Conservation (phyloP, 371 early-diverging fungal species). For the Mucor velutinosus region DNA sequence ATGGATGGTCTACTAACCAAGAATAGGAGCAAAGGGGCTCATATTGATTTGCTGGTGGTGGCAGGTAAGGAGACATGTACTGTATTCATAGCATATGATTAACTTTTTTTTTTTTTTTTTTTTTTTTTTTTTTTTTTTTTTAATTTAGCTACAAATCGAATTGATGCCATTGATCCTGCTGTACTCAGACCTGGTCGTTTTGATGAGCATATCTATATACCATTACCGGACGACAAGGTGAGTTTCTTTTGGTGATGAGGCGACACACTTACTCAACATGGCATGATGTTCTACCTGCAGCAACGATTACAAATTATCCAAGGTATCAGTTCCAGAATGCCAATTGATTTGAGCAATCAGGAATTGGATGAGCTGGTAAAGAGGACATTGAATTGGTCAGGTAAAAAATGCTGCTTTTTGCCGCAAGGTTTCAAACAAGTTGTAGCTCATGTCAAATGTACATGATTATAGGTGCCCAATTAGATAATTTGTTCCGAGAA, state of each 20-base stretch:
- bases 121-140: too few species aligned
- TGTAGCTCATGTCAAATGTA: neutral
- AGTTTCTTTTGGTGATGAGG: neutral
- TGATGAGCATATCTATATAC: conserved; percentile 97
- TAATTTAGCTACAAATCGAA: conserved; percentile 58
- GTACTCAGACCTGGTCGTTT: conserved; percentile 98
- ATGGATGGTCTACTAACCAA: conserved; percentile 82
- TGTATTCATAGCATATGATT: neutral
- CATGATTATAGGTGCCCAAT: conserved; percentile 47
- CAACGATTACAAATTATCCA: conserved; percentile 57
- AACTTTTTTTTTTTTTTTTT: too few species aligned
- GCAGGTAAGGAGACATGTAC: conserved; percentile 55
- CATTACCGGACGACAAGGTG: conserved; percentile 81
- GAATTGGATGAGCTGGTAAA: conserved; percentile 35
- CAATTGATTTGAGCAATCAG: conserved; percentile 36
- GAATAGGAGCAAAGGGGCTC: conserved; percentile 29
- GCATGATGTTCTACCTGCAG: conserved; percentile 17
- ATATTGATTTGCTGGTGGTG: conserved; percentile 70
- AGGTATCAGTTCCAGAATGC: conserved; percentile 65
- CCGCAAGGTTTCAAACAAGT: neutral
- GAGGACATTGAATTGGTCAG: conserved; percentile 55
- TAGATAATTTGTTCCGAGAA: conserved; percentile 66
- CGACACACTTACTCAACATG: neutral
- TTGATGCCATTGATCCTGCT: conserved; percentile 90
- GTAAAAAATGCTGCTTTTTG: conserved; percentile 20